Percentiles rank a stretch among this genome's conserved stretches.
phyloP scores from a whole-genome alignment of 129 eudicot genomes.

The Erigeron canadensis region DNA sequence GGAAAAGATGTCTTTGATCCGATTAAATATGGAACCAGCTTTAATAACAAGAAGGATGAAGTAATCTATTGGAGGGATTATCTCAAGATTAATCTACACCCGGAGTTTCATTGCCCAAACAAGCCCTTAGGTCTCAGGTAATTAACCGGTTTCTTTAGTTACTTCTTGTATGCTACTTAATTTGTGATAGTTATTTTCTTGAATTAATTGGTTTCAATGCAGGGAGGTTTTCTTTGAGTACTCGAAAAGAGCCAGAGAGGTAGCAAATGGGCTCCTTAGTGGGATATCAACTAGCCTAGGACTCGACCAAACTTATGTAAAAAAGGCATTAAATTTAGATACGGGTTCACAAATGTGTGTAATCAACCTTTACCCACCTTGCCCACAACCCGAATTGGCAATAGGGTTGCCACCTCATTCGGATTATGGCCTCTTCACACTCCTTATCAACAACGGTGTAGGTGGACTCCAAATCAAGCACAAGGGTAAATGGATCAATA shows the following conservation, averaged over 20 bases:
- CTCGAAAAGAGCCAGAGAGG: conserved; percentile 35
- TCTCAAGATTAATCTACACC: conserved; percentile 55
- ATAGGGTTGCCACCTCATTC: conserved; percentile 67
- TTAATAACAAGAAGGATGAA: conserved; percentile 38
- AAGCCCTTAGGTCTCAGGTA: conserved; percentile 63
- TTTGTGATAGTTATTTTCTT: too few species aligned
- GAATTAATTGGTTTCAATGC: not conserved
- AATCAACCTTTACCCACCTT: conserved; percentile 50
- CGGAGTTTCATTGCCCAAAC: conserved; percentile 57
- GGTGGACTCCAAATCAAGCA: conserved; percentile 54
- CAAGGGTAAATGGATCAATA: conserved; percentile 51
- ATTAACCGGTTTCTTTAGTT: not conserved
- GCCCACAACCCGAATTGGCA: conserved; percentile 64
- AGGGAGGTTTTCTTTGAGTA: conserved; percentile 55
- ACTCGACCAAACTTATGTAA: conserved; percentile 39
- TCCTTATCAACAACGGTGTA: conserved; percentile 47
- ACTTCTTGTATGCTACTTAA: not conserved
- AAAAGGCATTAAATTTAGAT: conserved; percentile 35
- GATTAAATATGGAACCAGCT: conserved; percentile 59
- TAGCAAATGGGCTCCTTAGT: conserved; percentile 35
- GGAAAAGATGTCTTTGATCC: conserved; percentile 50
- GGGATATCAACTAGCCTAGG: conserved; percentile 52
- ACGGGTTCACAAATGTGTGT: conserved; percentile 36
- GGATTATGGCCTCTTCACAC: conserved; percentile 55
- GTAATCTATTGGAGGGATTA: conserved; percentile 67